These are phyloP conservation scores for Cryptosporidium viatorum DNA, from an alignment of 169 alveolate species.

Conservation along the genomic window DNA sequence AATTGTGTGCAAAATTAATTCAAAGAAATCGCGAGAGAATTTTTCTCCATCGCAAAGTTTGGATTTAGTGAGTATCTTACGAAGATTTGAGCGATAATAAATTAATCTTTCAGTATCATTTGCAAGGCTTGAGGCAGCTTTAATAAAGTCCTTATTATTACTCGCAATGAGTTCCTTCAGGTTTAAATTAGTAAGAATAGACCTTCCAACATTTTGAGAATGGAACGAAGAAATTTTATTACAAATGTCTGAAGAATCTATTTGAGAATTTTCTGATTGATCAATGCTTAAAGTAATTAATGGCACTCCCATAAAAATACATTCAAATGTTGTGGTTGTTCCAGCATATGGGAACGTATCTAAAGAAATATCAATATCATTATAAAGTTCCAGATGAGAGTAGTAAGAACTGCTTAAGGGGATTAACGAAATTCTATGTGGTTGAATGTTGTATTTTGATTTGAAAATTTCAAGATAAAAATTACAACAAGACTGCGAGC, in stretches of 20 bases:
- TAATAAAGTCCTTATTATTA: slow-evolving; percentile 43
- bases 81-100: slow-evolving; percentile 35
- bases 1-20: neutral
- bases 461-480: slow-evolving; percentile 25
- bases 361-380: slow-evolving; percentile 79
- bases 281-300: slow-evolving; percentile 79
- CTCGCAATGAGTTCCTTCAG: slow-evolving; percentile 71
- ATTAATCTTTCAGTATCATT: slow-evolving; percentile 18
- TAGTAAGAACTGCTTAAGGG: slow-evolving; percentile 32
- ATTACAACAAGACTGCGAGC: slow-evolving; percentile 34
- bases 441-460: neutral
- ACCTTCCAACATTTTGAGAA: slow-evolving; percentile 77
- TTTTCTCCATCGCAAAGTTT: slow-evolving; percentile 47
- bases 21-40: slow-evolving; percentile 10
- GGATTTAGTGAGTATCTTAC: slow-evolving; percentile 17
- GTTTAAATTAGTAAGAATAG: slow-evolving; percentile 72
- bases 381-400: slow-evolving; percentile 44
- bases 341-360: slow-evolving; percentile 85
- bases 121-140: slow-evolving; percentile 58
- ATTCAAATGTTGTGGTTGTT: slow-evolving; percentile 84
- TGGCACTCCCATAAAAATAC: slow-evolving; percentile 84
- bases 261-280: neutral
- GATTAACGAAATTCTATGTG: slow-evolving; percentile 21
- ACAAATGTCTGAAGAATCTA: neutral
- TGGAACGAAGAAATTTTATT: slow-evolving; percentile 69